Base-by-base conservation (phyloP, 495 filamentous ascomycete genomes). In the Penicillium flavigenum region DNA sequence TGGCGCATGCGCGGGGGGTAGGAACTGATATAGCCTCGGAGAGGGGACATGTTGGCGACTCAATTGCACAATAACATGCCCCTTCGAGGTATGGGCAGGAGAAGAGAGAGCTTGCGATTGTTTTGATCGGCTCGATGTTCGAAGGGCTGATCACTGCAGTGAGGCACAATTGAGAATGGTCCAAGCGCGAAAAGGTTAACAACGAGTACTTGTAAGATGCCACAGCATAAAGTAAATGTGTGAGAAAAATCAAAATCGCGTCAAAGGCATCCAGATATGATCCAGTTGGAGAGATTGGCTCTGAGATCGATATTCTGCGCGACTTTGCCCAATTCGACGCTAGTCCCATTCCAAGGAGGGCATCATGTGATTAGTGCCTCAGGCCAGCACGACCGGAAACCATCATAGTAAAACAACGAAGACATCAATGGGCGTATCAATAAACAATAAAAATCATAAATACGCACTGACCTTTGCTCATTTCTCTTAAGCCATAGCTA, bases 1-100 rank as follows among this genome's bases (percentile, higher is more conserved):
- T 87, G 86, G 71, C 92, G 88, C 66, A 99, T 75, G 62, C 94
- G 88, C 49, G 92, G 90, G 63, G 94, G 90, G 74, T 97, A 97
- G 64, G 88, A 92, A 47, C 90, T 92, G 47, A 93, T 85, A 59
- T 96, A 89, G 27, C 92, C 89, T 80, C 96, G 90, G 42, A 91
- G 89, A 64, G 86, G 84, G 59, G 77, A 76, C 79, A 83, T 82
- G 69, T 72, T 78, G 70, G 68, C 66, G 64, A 69, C 61, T 68
- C 65, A 70, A 54, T 39, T 70, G 66, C 64, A 70, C 66, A 66
- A 45, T 54, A 66, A 71, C 72, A 76, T 79, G 73, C 71, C 75
- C 73, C 75, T 71, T 71, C 57, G 60, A 60, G 60, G 39, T 38
- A 36, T 58, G 42, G 41, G 10, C 4, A 43, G 10, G 31, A 31